Base-by-base conservation (phyloP, 164 flowering plant species). In the Macadamia tetraphylla region DNA sequence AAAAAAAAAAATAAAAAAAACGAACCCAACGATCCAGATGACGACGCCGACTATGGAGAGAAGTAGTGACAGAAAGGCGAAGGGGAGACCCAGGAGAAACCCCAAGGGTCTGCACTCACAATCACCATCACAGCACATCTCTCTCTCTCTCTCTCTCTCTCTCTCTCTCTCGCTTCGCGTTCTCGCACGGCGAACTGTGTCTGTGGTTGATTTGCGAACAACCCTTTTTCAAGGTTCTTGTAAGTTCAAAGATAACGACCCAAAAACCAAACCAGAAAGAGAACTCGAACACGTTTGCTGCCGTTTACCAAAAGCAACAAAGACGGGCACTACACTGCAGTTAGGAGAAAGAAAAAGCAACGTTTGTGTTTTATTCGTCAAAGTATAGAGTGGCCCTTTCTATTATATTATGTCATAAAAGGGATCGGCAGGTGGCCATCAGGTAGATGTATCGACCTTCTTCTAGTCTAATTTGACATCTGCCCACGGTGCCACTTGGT, bases 11-110 rank as follows among this genome's bases (percentile, higher is more conserved):
- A 62, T 48, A 52, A 11, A 63, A 35, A 60, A 9, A 30, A 75
- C 77, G 14, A 44, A 91, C 97, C 97, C 97, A 77, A 91, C 80
- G 72, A 88, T 83, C 97, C 97, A 91, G 73, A 91, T 51, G 70
- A 85, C 44, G 70, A 88, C 68, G 64, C 92, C 97, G 63, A 87
- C 80, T 71, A 88, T 74, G 75, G 97, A 87, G 81, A 91, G 32
- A 65, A 91, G 56, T 64, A 87, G 85, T 12, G 88, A 69, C 63
- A 91, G 83, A 44, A 91, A 76, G 71, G 94, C 97, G 77, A 88
- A 91, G 67, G 97, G 97, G 6, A 91, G 85, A 64, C 94, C 94
- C 12, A 91, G 59, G 2, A 91, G 85, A 46, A 91, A 91, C 29
- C 92, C 97, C 61, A 91, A 59, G 8, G 97, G 97, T 75, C 94